Conservation (phyloP, 2,329 filamentous ascomycete genomes). For the Hymenoscyphus scutula region DNA sequence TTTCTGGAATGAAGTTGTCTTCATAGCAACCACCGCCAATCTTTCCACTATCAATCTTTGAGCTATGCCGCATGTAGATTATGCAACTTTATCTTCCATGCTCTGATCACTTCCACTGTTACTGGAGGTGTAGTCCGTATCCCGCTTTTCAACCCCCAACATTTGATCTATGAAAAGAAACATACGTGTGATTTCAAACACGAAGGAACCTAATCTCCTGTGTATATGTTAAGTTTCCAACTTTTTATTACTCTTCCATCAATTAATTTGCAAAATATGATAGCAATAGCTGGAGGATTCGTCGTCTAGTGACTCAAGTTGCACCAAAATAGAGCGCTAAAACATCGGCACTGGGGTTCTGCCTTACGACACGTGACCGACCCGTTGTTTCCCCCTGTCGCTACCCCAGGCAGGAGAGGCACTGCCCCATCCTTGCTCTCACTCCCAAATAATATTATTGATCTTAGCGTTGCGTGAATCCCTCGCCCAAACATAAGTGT, state of each 20-base stretch:
- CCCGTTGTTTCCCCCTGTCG: neutral
- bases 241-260: neutral
- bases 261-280: neutral
- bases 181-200: neutral
- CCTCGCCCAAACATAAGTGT: constrained; percentile 5
- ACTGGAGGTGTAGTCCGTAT: neutral
- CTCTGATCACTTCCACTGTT: neutral
- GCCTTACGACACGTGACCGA: neutral
- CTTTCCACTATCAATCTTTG: neutral
- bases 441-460: constrained; percentile 9
- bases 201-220: neutral
- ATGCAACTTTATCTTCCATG: no score
- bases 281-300: neutral
- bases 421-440: constrained; percentile 9
- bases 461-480: constrained; percentile 13
- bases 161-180: neutral
- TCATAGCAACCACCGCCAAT: constrained; percentile 1
- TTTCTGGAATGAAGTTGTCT: neutral
- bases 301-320: constrained; percentile 3
- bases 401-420: constrained; percentile 1
- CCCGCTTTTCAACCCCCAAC: neutral
- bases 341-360: constrained; percentile 8
- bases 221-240: neutral
- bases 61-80: no score
- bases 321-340: constrained; percentile 1